Conservation (phyloP, 306 rosid species). For the Quercus berberidifolia region DNA sequence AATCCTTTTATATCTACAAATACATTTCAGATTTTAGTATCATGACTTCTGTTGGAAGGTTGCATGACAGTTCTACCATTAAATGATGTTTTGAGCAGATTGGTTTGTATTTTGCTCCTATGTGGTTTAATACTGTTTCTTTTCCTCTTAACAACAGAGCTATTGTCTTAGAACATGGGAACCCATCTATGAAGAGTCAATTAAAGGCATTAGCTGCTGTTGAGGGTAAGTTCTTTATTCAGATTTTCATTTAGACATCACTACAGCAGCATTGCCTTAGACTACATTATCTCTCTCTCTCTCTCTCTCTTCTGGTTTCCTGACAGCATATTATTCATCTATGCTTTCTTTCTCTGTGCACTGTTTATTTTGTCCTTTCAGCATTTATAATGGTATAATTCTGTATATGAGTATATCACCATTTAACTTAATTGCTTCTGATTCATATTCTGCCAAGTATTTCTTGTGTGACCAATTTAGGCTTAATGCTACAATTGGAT, state of each 20-base stretch:
- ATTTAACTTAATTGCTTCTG: conserved; percentile 17
- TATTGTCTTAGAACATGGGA: conserved; percentile 82
- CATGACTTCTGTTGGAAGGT: background rate
- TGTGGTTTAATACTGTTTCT: conserved; percentile 16
- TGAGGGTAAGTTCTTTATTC: conserved; percentile 46
- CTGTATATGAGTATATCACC: background rate
- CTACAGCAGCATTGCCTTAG: background rate
- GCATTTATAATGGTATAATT: background rate
- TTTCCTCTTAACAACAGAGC: conserved; percentile 57
- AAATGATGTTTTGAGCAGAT: conserved; percentile 11
- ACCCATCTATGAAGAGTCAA: conserved; percentile 73
- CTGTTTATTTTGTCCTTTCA: background rate
- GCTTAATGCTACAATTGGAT: conserved; percentile 4
- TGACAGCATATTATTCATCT: background rate
- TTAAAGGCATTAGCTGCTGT: conserved; percentile 65
- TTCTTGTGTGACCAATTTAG: conserved; percentile 6
- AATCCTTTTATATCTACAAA: background rate
- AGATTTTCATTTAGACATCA: background rate
- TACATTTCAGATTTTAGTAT: background rate
- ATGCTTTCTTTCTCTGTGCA: background rate
- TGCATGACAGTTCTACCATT: background rate
- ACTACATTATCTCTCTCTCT: background rate
- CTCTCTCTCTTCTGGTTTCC: background rate
- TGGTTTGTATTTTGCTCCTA: background rate
- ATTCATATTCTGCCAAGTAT: conserved; percentile 24